Base-by-base conservation (phyloP, 2,329 filamentous ascomycete genomes). In the Periconia digitata region DNA sequence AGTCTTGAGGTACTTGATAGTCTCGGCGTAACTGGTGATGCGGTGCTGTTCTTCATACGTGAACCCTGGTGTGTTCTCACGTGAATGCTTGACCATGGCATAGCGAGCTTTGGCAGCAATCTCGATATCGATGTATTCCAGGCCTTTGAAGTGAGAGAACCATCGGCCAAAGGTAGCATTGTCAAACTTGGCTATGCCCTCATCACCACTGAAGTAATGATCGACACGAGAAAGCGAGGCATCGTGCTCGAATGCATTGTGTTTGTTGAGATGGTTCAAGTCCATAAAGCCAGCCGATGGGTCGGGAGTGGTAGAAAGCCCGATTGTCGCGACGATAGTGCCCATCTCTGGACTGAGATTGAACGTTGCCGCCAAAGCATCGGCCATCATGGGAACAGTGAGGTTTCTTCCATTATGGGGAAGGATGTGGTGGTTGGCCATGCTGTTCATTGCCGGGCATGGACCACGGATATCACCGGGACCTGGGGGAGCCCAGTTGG, bases 241-340 rank as follows among this genome's bases (percentile, higher is more conserved):
- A 43, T 73, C 71, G 44, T 72, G 69, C 51, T 72, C 71, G 18
- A 72, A 55, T 1, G 54, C 52, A 29, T 63, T 59, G 55, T 72
- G 70, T 20, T 58, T 62, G n/a, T 58, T 55, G 1, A 72, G 46
- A 39, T 71, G 59, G 23, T 66, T 60, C 8, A 72, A 59, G 44
- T 63, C 55, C 38, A 71, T 60, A n/a, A 42, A 38, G 32, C 54
- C 55, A 27, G 32, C 40, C 15, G 36, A 27, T 7, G 60, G 55
- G 37, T 60, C 44, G 12, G 40, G 27, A 1, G 57, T 54, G 1
- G 51, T 46, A 0, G 17, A n/a, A 0, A 63, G 27, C 7, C 39
- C 69, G 12, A 52, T 57, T 8, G 29, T 40, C 16, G 60, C 58
- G 13, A 70, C 45, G 17, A 55, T 40, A 2, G 57, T 65, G 16